Evolutionary conservation across 139 green algal genomes (phyloP), one percentile per base, ranked within the genome.

Genomic region (Eudorina sp.): DNA sequence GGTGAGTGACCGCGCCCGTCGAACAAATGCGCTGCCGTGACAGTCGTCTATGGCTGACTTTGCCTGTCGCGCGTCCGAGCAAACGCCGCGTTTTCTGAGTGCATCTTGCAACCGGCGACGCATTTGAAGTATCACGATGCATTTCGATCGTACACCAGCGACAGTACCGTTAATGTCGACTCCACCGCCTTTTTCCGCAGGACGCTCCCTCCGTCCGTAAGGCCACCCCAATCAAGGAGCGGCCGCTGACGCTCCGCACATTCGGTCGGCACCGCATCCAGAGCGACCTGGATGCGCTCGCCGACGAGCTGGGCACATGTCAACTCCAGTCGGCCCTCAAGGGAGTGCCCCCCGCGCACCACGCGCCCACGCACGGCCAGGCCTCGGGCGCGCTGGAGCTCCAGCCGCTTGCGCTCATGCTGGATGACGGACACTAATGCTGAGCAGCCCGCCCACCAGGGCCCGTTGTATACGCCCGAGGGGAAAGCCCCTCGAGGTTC

Each of bases 181-280:
- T n/a, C n/a, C n/a, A n/a, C n/a, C n/a, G n/a, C n/a, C n/a, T n/a
- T n/a, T n/a, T n/a, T n/a, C n/a, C 48, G 18, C 60, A 86, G 80
- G 60, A 76, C 19, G 48, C 62, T 29, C 80, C 80, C 13, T 4
- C 13, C 0, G 5, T n/a, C 19, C 80, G 80, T 4, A 55, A 73
- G 38, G 80, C 80, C 14, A 87, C 81, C 9, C 81, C 81, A 18
- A 78, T 87, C 43, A 87, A 87, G 81, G 81, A 87, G 23, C 7
- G 25, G 7, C 36, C 18, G 16, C 1, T 41, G 2, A 9, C 19
- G 19, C 2, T 78, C 31, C 45, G 21, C 40, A 34, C n/a, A 3
- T 38, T n/a, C n/a, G 81, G 64, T 4, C 31, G 64, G 45, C 64
- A 66, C 46, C 45, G 64, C 6, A 46, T 75, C 27, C 58, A 58